These are phyloP conservation scores for Stagonosporopsis rhizophila DNA, from an alignment of 2,329 filamentous ascomycete species.

Conservation along the genomic window DNA sequence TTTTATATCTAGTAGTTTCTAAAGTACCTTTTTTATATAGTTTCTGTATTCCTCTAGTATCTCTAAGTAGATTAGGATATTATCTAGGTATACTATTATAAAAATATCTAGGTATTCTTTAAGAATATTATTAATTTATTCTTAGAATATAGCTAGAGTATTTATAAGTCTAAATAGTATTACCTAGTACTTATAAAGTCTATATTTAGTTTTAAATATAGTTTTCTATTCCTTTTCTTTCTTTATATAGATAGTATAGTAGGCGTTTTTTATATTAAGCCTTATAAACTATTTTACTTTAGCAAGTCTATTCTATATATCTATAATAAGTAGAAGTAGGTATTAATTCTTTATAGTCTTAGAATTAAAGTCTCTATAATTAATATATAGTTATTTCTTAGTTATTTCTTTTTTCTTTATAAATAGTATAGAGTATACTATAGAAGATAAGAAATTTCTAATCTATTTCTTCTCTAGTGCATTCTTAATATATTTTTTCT, in stretches of 20 bases:
- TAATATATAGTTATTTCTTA: not conserved
- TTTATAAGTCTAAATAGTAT: constrained; percentile 1
- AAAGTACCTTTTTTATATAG: not conserved
- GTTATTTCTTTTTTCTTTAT: not conserved
- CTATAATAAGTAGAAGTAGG: not conserved
- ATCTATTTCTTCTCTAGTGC: not conserved
- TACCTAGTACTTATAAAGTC: not conserved
- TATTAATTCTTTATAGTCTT: not conserved
- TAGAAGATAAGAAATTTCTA: not conserved
- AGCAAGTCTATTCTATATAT: not conserved
- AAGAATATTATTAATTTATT: not conserved
- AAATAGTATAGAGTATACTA: not conserved
- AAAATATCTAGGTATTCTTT: not conserved
- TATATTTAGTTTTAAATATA: not conserved
- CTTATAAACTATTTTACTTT: not conserved
- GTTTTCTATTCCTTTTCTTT: not conserved
- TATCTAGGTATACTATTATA: not conserved
- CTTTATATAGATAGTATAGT: not conserved
- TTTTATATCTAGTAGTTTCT: not conserved
- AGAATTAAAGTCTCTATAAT: not conserved
- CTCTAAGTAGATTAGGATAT: not conserved
- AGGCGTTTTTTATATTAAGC: not conserved
- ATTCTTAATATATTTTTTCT: not conserved
- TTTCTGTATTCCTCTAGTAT: not conserved
- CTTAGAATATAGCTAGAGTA: not conserved